Evolutionary conservation across 129 eudicot species (phyloP), one percentile per base, ranked within the genome.

Genomic region (Solidago caesia): DNA sequence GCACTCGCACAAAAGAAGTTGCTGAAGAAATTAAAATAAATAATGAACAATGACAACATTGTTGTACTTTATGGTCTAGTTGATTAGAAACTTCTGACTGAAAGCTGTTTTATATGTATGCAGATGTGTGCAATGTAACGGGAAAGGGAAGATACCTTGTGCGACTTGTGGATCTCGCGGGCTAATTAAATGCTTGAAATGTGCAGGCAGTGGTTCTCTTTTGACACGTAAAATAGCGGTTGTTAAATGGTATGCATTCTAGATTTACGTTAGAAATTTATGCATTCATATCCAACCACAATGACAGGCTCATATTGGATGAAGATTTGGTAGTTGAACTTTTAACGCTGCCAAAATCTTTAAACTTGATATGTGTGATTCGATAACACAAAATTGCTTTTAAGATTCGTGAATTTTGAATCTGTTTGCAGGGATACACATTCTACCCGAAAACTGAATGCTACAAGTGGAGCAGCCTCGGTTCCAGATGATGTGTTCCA

Each of bases 401-500:
- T 33, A 33, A 33, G 39, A 33, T 33, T 21, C 21, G 21, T 21
- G 21, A 21, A 21, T 21, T 33, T 33, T 25, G 47, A 29, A 39
- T 67, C 14, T 5, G 4, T 57, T 64, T 75, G 33, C 68, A 94
- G 98, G 98, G 82, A 86, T 77, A 94, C 98, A 4, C 89, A 77
- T 39, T 75, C 85, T 33, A 84, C 88, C 15, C 84, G 98, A 73
- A 94, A 87, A 81, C 91, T 94, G 39, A 87, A 88, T 63, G 96
- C 98, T 41, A 88, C 97, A 42, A 91, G 93, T 66, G 98, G 98
- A 70, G 98, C 98, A 13, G 97, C 96, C 44, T 94, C 98, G 4
- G 98, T 94, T 26, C 98, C 98, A 4, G 98, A 94, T 33, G 98
- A 91, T 57, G 97, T 94, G 64, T 90, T 94, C 82, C 97, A 94